Evolutionary conservation across 805 yeast genomes (phyloP), one percentile per base, ranked within the genome.

Genomic region (Cyberlindnera galapagoensis): DNA sequence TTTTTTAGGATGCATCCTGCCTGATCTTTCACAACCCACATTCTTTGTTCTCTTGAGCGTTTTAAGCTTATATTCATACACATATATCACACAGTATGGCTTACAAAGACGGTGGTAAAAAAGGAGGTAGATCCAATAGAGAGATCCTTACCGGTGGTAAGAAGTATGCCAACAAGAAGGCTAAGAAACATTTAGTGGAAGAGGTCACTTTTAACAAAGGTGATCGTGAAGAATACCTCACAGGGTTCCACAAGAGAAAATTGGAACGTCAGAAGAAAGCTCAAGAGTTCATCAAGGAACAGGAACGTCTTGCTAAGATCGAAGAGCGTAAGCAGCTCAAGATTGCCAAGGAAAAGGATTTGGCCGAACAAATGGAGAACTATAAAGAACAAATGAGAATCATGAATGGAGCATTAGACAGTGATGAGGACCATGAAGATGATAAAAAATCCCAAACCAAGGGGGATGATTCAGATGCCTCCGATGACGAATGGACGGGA

Each of bases 171-270:
- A 73, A 74, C 33, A 80, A 78, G 44, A 80, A 76, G 51, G 66
- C 68, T 21, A 74, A 73, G 53, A 70, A 74, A 52, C 74, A 71
- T 51, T 69, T 86, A 24, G 87, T 84, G 3, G 88, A 74, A 18
- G 96, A 86, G 55, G 94, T 92, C 18, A 75, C 72, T 2, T 92
- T 87, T 55, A 92, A 92, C 57, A 74, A 76, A 42, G 82, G 71
- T 13, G 71, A 81, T n/a, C 63, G 97, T 54, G 60, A 67, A 19
- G 95, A 90, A 39, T 90, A 77, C 56, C 62, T 90, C 44, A 90
- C 97, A 3, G 98, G 98, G 24, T 90, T 90, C 57, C 97, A 92
- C 58, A 90, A 90, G 61, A 73, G 98, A 51, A 90, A 90, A 55
- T 55, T 90, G 12, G 83, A 83, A 51, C 71, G 97, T 56, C 82